These are phyloP conservation scores for Diaporthe caulivora DNA, from an alignment of 2,329 filamentous ascomycete genomes.

Conservation along the genomic window DNA sequence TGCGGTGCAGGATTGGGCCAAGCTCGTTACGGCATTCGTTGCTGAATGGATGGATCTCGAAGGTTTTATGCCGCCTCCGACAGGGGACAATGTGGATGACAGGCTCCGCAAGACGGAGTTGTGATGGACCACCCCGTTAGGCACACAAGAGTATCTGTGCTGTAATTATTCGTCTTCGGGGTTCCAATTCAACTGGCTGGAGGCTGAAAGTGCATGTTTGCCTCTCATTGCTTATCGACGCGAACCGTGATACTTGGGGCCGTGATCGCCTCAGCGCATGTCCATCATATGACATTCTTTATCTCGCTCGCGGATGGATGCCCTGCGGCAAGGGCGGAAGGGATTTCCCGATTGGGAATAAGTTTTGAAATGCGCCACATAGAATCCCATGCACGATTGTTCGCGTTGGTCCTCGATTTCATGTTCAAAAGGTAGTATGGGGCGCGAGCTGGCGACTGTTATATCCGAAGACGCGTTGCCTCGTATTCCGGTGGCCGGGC, in stretches of 20 bases:
- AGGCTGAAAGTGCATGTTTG: background rate
- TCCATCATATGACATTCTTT: background rate
- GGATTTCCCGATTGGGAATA: background rate
- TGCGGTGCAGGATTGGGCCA: conserved; percentile 82
- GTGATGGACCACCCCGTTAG: background rate
- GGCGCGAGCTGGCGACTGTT: background rate
- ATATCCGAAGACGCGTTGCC: conserved; percentile 9
- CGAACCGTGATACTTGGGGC: background rate
- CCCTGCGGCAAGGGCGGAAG: background rate
- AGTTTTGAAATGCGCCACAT: background rate
- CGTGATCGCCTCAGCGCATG: background rate
- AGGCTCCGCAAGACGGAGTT: conserved; percentile 35
- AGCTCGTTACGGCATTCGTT: conserved; percentile 78
- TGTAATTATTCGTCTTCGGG: no score
- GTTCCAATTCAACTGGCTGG: background rate
- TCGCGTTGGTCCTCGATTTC: background rate
- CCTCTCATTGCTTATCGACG: background rate
- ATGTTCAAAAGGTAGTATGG: background rate
- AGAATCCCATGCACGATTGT: background rate
- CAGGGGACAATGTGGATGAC: background rate
- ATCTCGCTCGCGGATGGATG: background rate
- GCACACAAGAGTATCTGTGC: no score
- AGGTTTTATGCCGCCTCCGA: conserved; percentile 30
- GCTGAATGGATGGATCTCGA: conserved; percentile 80
- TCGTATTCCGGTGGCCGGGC: conserved; percentile 6